phyloP scores from a whole-genome alignment of 176 grass and related monocot species.

The Lolium perenne region DNA sequence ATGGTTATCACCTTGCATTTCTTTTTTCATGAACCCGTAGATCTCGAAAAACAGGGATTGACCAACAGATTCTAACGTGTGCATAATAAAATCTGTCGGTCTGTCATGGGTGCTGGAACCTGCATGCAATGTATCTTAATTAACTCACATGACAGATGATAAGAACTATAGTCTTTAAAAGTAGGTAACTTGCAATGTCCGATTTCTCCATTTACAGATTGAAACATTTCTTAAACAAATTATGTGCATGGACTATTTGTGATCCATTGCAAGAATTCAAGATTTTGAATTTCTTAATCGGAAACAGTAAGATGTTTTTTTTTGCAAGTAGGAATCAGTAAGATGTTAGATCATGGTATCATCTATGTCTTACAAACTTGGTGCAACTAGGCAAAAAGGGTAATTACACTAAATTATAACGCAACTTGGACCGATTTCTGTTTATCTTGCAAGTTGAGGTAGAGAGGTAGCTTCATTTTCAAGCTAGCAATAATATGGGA shows the following conservation, averaged over 20 bases:
- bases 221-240: background rate
- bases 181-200: too few species aligned
- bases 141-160: too few species aligned
- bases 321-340: background rate
- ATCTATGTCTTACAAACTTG: background rate
- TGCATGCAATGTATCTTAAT: too few species aligned
- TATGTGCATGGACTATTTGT: background rate
- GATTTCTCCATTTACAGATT: background rate
- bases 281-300: background rate
- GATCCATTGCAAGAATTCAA: background rate
- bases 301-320: background rate
- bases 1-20: background rate
- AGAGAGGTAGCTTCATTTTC: background rate
- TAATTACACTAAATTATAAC: background rate
- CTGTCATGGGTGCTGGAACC: too few species aligned
- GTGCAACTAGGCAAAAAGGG: background rate
- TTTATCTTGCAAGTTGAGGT: slow-evolving; percentile 15
- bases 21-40: background rate
- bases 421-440: background rate
- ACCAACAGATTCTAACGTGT: background rate
- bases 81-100: background rate
- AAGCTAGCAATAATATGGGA: background rate
- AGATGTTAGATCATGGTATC: background rate
- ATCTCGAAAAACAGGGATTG: background rate
- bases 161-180: too few species aligned